Percentiles rank a stretch among this genome's conserved stretches.
Conservation (phyloP, 1,284 basidiomycete species). For the Moniliophthora roreri region DNA sequence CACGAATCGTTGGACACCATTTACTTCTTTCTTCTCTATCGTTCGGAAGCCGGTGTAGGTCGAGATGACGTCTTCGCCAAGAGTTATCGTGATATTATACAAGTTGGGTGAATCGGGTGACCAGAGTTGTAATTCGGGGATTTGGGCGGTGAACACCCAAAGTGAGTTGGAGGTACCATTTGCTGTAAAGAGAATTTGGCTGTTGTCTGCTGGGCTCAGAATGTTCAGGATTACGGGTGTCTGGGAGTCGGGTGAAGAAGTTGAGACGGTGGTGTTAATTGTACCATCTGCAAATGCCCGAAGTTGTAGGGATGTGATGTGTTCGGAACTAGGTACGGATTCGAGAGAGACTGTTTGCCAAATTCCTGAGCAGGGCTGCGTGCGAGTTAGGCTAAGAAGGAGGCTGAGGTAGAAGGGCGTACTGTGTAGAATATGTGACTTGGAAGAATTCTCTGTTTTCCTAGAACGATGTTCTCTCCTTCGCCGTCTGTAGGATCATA, state of each 20-base stretch:
- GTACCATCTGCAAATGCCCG: constrained; percentile 12
- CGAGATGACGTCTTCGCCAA: constrained; percentile 11
- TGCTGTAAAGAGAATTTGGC: constrained; percentile 9
- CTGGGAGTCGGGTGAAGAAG: constrained; percentile 8
- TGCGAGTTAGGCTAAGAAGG: not conserved
- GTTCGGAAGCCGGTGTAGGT: constrained; percentile 17
- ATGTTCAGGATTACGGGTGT: constrained; percentile 9
- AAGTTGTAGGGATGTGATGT: constrained; percentile 14
- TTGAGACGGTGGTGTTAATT: constrained; percentile 14
- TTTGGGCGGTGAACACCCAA: constrained; percentile 11
- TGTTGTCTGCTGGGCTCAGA: constrained; percentile 12
- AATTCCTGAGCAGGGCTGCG: constrained; percentile 17
- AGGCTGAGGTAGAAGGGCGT: not conserved
- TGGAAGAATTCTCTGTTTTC: constrained; percentile 15
- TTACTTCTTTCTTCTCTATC: constrained; percentile 13
- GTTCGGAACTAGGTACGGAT: constrained; percentile 11
- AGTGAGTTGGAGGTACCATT: constrained; percentile 12
- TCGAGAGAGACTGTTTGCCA: constrained; percentile 20
- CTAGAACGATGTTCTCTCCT: constrained; percentile 13
- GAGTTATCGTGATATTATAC: constrained; percentile 15
- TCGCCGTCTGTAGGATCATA: constrained; percentile 15
- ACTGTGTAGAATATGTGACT: constrained; percentile 19
- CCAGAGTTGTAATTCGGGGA: constrained; percentile 12
- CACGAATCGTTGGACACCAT: constrained; percentile 15
- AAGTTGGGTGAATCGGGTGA: constrained; percentile 13